phyloP scores from a whole-genome alignment of 352 stramenopile species.

The Thraustochytrium sp. region DNA sequence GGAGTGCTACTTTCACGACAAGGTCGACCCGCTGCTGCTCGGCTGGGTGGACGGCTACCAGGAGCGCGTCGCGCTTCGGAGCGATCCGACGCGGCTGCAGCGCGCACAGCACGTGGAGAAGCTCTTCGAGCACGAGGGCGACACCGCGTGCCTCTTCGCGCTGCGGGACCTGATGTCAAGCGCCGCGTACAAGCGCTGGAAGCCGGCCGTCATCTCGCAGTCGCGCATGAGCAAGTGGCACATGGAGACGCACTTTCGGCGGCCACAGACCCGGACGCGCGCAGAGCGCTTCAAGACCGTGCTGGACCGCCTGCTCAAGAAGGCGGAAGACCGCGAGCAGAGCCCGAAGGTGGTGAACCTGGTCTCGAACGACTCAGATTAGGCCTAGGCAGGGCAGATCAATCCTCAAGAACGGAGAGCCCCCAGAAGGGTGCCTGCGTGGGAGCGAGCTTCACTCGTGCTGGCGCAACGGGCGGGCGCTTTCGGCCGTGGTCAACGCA shows the following conservation, averaged over 20 bases:
- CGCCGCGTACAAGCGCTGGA: constrained; percentile 8
- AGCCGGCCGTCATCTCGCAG: background rate
- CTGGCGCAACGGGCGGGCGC: no score
- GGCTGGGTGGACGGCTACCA: constrained; percentile 4
- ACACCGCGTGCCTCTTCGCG: constrained; percentile 2
- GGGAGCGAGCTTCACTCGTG: no score
- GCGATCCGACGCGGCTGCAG: background rate
- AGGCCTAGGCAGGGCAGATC: no score
- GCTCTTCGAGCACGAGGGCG: constrained; percentile 7
- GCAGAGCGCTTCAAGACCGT: background rate
- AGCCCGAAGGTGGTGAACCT: background rate
- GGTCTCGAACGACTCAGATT: no score
- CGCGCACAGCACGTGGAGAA: background rate
- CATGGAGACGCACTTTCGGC: constrained; percentile 6
- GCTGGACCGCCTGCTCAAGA: background rate
- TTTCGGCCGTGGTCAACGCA: no score
- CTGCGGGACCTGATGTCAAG: background rate
- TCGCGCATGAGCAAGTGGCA: constrained; percentile 26
- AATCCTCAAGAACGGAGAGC: no score
- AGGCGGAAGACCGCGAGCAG: background rate
- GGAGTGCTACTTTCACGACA: constrained; percentile 2
- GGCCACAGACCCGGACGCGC: background rate
- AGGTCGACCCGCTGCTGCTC: background rate
- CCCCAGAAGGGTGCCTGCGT: no score
- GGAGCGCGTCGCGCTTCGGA: background rate